A percentile compares a stretch with the other conserved stretches of the same genome.
Conservation (phyloP, 164 flowering plant genomes). For the Akebia trifoliata region DNA sequence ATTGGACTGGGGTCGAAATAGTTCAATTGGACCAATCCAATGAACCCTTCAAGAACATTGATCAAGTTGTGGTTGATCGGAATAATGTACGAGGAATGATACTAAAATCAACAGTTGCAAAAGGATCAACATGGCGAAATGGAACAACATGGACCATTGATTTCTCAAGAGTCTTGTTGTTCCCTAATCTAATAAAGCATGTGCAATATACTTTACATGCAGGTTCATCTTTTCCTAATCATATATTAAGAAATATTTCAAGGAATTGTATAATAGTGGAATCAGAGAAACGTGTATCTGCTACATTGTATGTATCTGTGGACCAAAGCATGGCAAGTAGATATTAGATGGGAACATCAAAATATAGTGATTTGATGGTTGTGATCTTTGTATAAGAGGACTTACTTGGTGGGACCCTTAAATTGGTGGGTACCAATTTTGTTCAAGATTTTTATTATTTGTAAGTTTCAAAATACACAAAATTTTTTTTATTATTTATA, state of each 20-base stretch:
- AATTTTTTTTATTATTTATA: too few relatives aligned
- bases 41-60: slow-evolving; percentile 44
- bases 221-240: slow-evolving; percentile 40
- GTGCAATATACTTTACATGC: slow-evolving; percentile 58
- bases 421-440: too few relatives aligned
- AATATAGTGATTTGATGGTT: too few relatives aligned
- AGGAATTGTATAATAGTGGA: slow-evolving; percentile 56
- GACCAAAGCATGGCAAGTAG: slow-evolving; percentile 42
- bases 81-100: slow-evolving; percentile 63
- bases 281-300: slow-evolving; percentile 43
- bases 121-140: slow-evolving; percentile 37
- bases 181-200: slow-evolving; percentile 51
- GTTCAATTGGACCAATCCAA: slow-evolving; percentile 66
- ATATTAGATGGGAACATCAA: too few relatives aligned
- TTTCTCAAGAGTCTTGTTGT: slow-evolving; percentile 43
- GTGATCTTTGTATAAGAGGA: too few relatives aligned
- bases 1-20: slow-evolving; percentile 44
- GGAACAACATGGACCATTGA: slow-evolving; percentile 65
- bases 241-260: slow-evolving; percentile 49
- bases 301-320: slow-evolving; percentile 49
- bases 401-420: too few relatives aligned
- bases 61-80: slow-evolving; percentile 66
- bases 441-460: too few relatives aligned
- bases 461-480: too few relatives aligned
- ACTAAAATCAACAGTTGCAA: slow-evolving; percentile 55